Base-by-base conservation (phyloP, 371 early-diverging fungal genomes). In the Rhizopus stolonifer region DNA sequence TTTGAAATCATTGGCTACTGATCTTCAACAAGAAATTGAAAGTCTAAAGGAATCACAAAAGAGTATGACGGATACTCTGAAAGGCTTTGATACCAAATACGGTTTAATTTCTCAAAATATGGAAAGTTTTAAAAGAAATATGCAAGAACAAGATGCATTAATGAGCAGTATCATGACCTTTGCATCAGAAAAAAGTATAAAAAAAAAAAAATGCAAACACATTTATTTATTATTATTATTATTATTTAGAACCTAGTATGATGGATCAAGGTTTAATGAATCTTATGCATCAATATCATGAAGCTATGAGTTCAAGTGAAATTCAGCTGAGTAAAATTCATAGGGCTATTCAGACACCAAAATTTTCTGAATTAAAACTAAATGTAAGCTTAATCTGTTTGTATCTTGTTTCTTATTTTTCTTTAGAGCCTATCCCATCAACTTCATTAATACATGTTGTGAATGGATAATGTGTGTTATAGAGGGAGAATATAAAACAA, bases 11-110 rank as follows among this genome's bases (percentile, higher is more conserved):
- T 42, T 61, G 2, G 45, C 65, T 8, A 47, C 46, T 2, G 65
- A 61, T 43, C 52, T 84, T 21, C 84, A 82, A 58, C 60, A 62
- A 13, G 73, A 80, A 49, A 72, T 82, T 33, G 69, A 72, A 10
- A 42, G 60, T 9, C 49, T 76, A 18, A 70, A 74, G 31, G 53
- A 70, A 11, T 44, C 55, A 14, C 74, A 74, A 26, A 58, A 58
- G 21, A 53, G 49, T 11, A 71, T 74, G 67, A 54, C 54, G 9
- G 49, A 56, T n/a, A 55, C 49, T 38, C 32, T 63, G 15, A 51
- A 63, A 21, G 32, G 17, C 2, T 63, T 47, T 48, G 58, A 63
- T 47, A 54, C 50, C 29, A 63, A 63, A n/a, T 58, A 63, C 48
- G 51, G 21, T 34, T n/a, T 43, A 17, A 52, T 63, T 4, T 32